Conservation (phyloP, 495 filamentous ascomycete genomes). For the Aspergillus sparsus region DNA sequence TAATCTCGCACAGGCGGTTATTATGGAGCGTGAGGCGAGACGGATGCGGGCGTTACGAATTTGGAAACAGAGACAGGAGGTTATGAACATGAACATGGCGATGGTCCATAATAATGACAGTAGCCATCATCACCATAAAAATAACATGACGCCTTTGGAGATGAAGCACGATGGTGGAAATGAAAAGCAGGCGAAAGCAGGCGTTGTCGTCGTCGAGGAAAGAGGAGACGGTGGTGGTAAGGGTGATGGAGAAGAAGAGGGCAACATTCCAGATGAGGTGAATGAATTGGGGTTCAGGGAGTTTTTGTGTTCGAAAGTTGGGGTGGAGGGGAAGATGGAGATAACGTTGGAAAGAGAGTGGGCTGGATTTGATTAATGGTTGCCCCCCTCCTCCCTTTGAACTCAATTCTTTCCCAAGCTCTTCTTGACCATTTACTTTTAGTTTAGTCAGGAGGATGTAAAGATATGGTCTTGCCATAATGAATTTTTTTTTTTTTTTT, state of each 20-base stretch:
- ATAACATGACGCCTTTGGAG: neutral
- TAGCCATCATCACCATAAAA: neutral
- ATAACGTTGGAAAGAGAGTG: slow-evolving; percentile 2
- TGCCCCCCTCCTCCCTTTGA: neutral
- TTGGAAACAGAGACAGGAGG: neutral
- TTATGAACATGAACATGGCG: neutral
- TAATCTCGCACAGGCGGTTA: slow-evolving; percentile 22
- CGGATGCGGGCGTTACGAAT: slow-evolving; percentile 29
- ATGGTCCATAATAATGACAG: neutral
- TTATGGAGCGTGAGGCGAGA: slow-evolving; percentile 33
- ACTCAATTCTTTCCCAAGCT: neutral
- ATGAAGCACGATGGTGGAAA: neutral
- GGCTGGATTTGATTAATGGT: slow-evolving; percentile 6
- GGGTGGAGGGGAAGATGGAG: neutral
- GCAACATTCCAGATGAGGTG: slow-evolving; percentile 6
- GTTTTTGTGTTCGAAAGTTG: slow-evolving; percentile 3
- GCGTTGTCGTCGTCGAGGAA: neutral
- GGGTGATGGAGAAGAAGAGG: neutral
- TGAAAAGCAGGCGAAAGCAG: neutral
- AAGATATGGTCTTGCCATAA: too few species aligned
- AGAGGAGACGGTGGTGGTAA: neutral
- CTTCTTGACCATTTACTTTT: neutral
- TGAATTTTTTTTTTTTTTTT: too few species aligned
- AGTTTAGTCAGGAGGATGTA: too few species aligned
- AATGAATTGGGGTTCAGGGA: slow-evolving; percentile 17